Evolutionary conservation across 192 early-diverging fungal genomes (phyloP).

Genomic region (Umbelopsis ramanniana): DNA sequence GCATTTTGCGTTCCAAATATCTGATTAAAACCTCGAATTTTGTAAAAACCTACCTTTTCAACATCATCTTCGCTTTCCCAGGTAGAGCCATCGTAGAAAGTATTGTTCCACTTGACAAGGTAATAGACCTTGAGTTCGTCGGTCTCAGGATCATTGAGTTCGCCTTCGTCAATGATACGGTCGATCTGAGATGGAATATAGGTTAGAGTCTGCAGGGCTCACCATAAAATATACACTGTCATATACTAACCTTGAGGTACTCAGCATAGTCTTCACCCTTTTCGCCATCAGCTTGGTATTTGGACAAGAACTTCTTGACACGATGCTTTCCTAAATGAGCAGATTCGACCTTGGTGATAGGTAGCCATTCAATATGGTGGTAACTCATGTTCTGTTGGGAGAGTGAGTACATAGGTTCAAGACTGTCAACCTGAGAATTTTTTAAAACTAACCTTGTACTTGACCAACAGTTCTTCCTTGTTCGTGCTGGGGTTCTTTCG

Average conservation of each 20-base stretch:
- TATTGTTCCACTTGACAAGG: constrained; percentile 77
- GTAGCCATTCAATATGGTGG: constrained; percentile 75
- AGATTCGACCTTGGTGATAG: constrained; percentile 46
- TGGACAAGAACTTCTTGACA: constrained; percentile 75
- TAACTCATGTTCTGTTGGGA: constrained; percentile 62
- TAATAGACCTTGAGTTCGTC: constrained; percentile 65
- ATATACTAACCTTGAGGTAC: constrained; percentile 57
- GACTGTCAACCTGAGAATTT: not conserved
- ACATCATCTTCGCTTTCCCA: constrained; percentile 71
- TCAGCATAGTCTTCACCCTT: constrained; percentile 67
- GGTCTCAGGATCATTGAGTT: constrained; percentile 52
- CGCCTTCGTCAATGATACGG: constrained; percentile 84
- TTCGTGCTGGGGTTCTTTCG: constrained; percentile 46
- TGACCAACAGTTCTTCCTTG: constrained; percentile 71
- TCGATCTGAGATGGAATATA: constrained; percentile 58
- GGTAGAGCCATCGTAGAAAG: constrained; percentile 71
- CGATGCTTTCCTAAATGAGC: constrained; percentile 70
- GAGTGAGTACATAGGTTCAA: not conserved
- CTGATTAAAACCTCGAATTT: too few species aligned
- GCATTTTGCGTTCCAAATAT: too few species aligned
- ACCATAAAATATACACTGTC: not conserved
- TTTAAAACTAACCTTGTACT: constrained; percentile 71
- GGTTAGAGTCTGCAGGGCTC: not conserved
- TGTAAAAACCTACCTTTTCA: constrained; percentile 18
- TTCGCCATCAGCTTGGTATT: constrained; percentile 57